Evolutionary conservation across 768 basidiomycete species (phyloP).

Genomic region (Boletus vermiculosoides): DNA sequence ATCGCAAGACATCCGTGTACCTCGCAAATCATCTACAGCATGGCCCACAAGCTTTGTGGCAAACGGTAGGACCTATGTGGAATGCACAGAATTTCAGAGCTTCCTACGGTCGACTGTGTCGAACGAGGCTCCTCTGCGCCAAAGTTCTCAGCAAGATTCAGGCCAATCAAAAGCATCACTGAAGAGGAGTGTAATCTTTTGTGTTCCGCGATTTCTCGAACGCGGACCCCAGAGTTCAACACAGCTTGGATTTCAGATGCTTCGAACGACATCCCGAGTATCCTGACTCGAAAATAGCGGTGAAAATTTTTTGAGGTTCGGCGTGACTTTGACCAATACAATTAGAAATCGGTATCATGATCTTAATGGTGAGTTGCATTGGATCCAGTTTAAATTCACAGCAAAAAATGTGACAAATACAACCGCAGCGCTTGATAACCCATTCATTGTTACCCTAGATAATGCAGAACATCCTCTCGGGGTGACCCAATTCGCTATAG

Average conservation of each 20-base stretch:
- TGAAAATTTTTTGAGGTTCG: background rate
- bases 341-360: background rate
- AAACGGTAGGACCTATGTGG: background rate
- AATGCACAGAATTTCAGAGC: background rate
- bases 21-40: background rate
- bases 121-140: background rate
- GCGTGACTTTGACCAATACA: background rate
- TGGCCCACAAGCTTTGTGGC: background rate
- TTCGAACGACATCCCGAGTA: background rate
- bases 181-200: background rate
- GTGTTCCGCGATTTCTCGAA: background rate
- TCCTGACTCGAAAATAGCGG: background rate
- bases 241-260: background rate
- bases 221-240: background rate
- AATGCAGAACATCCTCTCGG: background rate
- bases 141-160: background rate
- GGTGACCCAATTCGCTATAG: background rate
- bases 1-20: background rate
- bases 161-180: background rate
- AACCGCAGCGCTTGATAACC: too few relatives aligned
- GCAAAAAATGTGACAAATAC: background rate
- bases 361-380: background rate
- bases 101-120: background rate
- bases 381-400: background rate
- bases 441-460: background rate